A percentile compares a stretch with the other conserved stretches of the same genome.
phyloP scores from a whole-genome alignment of 345 rosid species.

The Citrus mangshanensis region DNA sequence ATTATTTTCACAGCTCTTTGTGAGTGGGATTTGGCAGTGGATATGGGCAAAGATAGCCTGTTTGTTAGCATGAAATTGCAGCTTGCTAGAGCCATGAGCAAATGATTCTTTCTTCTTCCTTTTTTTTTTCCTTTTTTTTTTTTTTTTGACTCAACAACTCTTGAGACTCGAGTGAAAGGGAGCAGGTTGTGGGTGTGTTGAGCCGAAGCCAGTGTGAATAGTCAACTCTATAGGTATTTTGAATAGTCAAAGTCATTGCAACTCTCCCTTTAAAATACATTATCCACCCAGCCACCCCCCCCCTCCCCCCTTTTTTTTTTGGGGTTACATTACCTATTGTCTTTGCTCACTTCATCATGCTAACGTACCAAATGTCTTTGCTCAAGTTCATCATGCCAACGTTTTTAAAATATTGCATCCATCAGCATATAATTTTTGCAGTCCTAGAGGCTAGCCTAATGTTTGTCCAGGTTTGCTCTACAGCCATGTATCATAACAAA shows the following conservation, averaged over 20 bases:
- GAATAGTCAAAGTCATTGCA: neutral
- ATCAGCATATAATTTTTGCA: no score
- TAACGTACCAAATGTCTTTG: no score
- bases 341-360: no score
- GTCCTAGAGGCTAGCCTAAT: no score
- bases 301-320: fast-evolving
- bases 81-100: neutral
- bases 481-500: no score
- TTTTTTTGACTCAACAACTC: no score
- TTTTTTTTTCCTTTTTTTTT: no score
- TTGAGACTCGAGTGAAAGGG: neutral
- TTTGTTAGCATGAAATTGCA: neutral
- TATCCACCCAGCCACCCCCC: no score
- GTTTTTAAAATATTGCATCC: no score
- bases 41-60: neutral
- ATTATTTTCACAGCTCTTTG: neutral
- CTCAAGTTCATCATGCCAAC: no score
- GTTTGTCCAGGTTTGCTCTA: no score
- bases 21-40: neutral
- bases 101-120: neutral
- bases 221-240: neutral
- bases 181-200: neutral
- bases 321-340: no score
- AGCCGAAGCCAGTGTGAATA: neutral
- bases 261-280: neutral